phyloP scores from a whole-genome alignment of 148 eudicot species.

The Amaranthus cruentus region DNA sequence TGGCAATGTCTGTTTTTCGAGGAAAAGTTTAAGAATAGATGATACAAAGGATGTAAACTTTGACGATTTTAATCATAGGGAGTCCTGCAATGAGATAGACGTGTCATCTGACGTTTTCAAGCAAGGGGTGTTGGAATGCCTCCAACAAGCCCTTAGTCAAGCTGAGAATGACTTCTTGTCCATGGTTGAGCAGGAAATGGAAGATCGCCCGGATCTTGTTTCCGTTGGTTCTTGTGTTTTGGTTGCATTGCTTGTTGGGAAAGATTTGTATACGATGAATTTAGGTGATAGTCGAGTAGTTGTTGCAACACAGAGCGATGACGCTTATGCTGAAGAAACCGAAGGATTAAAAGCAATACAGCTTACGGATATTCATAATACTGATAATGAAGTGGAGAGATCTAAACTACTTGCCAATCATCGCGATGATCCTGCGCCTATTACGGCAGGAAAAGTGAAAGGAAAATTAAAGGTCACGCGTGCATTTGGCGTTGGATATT shows the following conservation, averaged over 20 bases:
- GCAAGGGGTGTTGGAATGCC: slow-evolving; percentile 61
- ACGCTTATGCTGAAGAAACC: slow-evolving; percentile 23
- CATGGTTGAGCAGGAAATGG: slow-evolving; percentile 98
- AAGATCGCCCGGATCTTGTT: slow-evolving; percentile 90
- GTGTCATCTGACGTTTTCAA: slow-evolving; percentile 34
- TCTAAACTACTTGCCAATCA: slow-evolving; percentile 52
- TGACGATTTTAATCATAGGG: slow-evolving; percentile 15
- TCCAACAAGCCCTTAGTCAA: slow-evolving; percentile 63
- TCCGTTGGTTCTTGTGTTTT: slow-evolving; percentile 92
- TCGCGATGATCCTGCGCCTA: slow-evolving; percentile 67
- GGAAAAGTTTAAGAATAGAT: slow-evolving; percentile 16
- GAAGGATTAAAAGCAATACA: slow-evolving; percentile 52
- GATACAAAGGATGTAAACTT: slow-evolving; percentile 16
- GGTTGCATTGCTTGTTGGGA: slow-evolving; percentile 69
- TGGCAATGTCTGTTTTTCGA: slow-evolving; percentile 15
- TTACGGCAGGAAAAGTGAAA: slow-evolving; percentile 72
- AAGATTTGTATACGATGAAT: slow-evolving; percentile 66
- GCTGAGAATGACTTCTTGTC: slow-evolving; percentile 76
- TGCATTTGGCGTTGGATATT: slow-evolving; percentile 94
- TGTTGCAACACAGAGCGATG: slow-evolving; percentile 51
- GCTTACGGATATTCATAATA: slow-evolving; percentile 76
- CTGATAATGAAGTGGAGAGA: slow-evolving; percentile 75
- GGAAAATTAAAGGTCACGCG: slow-evolving; percentile 93
- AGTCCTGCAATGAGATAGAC: slow-evolving; percentile 25
- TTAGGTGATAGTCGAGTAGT: slow-evolving; percentile 92